Conservation (phyloP, 768 basidiomycete species). For the Austroboletus festivus region DNA sequence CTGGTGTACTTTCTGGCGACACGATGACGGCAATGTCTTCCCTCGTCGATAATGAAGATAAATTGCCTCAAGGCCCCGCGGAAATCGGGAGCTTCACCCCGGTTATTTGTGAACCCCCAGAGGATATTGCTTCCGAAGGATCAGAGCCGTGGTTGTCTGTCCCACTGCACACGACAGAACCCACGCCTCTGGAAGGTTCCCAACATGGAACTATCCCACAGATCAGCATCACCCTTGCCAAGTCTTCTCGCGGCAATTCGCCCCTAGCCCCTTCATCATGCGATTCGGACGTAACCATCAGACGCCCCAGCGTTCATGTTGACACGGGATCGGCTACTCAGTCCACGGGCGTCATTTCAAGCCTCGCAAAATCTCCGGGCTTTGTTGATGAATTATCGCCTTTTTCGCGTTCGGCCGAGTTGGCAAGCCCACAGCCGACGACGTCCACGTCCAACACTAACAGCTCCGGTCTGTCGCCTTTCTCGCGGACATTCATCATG, state of each 20-base stretch:
- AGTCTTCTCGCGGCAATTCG: slow-evolving; percentile 29
- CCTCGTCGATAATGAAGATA: slow-evolving; percentile 13
- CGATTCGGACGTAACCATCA: slow-evolving; percentile 26
- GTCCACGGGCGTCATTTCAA: slow-evolving; percentile 10
- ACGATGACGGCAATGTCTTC: slow-evolving; percentile 16
- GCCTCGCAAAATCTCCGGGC: slow-evolving; percentile 12
- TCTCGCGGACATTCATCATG: slow-evolving; percentile 25
- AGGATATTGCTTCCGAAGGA: slow-evolving; percentile 23
- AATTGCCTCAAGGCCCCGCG: slow-evolving; percentile 19
- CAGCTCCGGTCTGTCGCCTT: slow-evolving; percentile 24
- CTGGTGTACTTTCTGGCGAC: slow-evolving; percentile 11
- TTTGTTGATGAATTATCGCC: slow-evolving; percentile 23
- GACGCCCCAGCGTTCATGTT: slow-evolving; percentile 29
- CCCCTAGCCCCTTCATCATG: slow-evolving; percentile 24
- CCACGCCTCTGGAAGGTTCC: slow-evolving; percentile 10
- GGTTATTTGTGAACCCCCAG: slow-evolving; percentile 30
- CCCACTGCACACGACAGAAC: slow-evolving; percentile 10
- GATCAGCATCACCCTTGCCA: slow-evolving; percentile 30
- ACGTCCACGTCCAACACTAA: slow-evolving; percentile 26
- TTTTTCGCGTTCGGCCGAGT: slow-evolving; percentile 14
- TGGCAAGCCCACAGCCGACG: slow-evolving; percentile 25
- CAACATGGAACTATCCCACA: slow-evolving; percentile 25
- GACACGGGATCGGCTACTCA: slow-evolving; percentile 27
- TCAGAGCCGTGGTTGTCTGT: slow-evolving; percentile 14
- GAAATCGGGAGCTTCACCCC: slow-evolving; percentile 25